Evolutionary conservation across 2,329 filamentous ascomycete species (phyloP), one percentile per base, ranked within the genome.

Genomic region (Verticillium zaregamsianum): DNA sequence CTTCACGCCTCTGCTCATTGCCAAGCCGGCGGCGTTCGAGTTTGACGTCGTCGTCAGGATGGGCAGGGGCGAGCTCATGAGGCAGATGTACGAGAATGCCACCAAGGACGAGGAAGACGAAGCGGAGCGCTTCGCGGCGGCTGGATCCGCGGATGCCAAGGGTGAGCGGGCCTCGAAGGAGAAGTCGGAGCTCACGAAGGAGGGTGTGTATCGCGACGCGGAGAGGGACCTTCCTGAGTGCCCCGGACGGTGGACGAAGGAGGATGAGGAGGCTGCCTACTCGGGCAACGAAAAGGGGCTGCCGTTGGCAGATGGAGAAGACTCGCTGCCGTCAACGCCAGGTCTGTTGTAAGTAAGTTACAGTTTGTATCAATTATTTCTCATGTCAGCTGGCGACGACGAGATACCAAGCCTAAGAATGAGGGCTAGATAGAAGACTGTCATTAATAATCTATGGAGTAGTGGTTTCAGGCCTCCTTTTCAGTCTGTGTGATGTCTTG

Each of bases 1-100:
- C 54, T 79, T 74, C 63, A 77, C 77, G 9, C 73, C 77, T 7
- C 67, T 80, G 6, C 68, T 80, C 12, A 80, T 80, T 58, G 77
- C 78, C n/a, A 80, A 80, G 70, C 78, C 78, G 0, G 62, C 62
- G 8, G 65, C 64, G 17, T 80, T 80, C 59, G 68, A 72, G 20
- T 79, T 80, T 55, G 75, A 79, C 17, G 70, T 71, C 3, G 11
- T 67, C 1, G 68, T 73, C 3, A 68, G 77, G 5, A 64, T 62
- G 17, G 64, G 67, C 14, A 73, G 69, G 62, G 59, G 62, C n/a
- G 59, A 15, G 1, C 9, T 61, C 12, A 64, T 79, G 55, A 57
- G 65, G 14, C 63, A 63, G 8, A 78, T 79, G 77, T 78, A 73
- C 70, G 45, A 52, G 20, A 70, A 74, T 31, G 66, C 57, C 1